Conservation (phyloP, 441 rosid species). For the Corymbia citriodora region DNA sequence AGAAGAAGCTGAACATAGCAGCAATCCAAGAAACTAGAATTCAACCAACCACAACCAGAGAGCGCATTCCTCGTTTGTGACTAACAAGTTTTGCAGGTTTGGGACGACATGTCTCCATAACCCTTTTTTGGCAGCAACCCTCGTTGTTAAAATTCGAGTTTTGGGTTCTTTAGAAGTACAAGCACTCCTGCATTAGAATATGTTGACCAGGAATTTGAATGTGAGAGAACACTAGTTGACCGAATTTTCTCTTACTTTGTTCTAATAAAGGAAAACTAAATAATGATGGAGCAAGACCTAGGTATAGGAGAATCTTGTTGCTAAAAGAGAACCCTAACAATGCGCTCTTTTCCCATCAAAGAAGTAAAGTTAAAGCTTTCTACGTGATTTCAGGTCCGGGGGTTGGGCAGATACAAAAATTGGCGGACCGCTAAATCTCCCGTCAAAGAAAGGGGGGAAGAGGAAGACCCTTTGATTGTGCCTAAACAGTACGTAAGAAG, state of each 20-base stretch:
- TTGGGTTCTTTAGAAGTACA: not conserved
- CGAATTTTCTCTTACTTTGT: not conserved
- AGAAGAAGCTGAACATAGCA: not conserved
- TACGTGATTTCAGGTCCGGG: not conserved
- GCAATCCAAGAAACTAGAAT: not conserved
- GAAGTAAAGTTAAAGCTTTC: not conserved
- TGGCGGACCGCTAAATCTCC: not conserved
- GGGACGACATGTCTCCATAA: not conserved
- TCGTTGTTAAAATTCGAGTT: not conserved
- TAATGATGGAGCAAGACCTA: not conserved
- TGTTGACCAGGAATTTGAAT: not conserved
- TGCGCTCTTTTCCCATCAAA: not conserved
- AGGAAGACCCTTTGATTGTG: not conserved
- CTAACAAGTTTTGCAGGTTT: not conserved
- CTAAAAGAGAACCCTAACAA: not conserved
- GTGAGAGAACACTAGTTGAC: not conserved
- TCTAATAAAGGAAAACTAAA: not conserved
- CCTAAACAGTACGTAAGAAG: not conserved
- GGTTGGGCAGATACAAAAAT: not conserved
- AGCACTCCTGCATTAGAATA: not conserved
- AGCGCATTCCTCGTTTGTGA: not conserved
- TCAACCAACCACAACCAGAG: not conserved
- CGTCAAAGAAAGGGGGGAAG: not conserved
- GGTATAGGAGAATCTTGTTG: not conserved
- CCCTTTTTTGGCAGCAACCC: not conserved